Evolutionary conservation across 805 yeast genomes (phyloP), one percentile per base, ranked within the genome.

Genomic region (Lachancea waltii): DNA sequence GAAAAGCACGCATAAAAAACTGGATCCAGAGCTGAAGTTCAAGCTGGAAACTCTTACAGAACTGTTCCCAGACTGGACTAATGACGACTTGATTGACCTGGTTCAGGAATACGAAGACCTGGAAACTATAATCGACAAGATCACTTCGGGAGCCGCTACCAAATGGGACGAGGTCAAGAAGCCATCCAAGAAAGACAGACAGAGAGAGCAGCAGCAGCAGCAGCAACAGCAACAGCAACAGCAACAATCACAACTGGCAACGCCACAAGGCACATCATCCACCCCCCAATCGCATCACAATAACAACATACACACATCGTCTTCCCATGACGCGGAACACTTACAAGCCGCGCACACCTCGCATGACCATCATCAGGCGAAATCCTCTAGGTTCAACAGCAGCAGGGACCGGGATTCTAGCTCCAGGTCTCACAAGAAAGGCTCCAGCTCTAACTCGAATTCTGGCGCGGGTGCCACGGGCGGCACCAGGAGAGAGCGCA

Each of bases 101-200:
- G 77, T 89, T 50, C 69, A 70, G 41, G 97, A 92, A 63, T 75
- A 81, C 46, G 70, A 78, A 46, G 87, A 83, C 57, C 69, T 87
- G 49, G 94, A 82, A 56, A 72, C 75, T 30, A 85, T 92, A 47
- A 81, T 85, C 47, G 89, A 82, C 56, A 80, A 86, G 61, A 89
- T 92, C 63, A 80, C 94, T 41, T 84, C 86, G 45, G 95, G 95
- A 48, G 82, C 83, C 53, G 94, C 85, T 26, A 73, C 82, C 49
- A 85, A 83, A 63, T 90, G 97, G 96, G 97, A 86, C 58, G 92
- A 89, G 51, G 95, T 85, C 46, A 80, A 79, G 63, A 83, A 69
- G 52, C 72, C 72, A 20, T 53, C 73, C 32, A 82, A 79, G 61
- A 75, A 73, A 72, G 64, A 75, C 62, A 67, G 52, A 35, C 46